Evolutionary conservation across 192 early-diverging fungal species (phyloP).

Genomic region (Mycoemilia scoparia): DNA sequence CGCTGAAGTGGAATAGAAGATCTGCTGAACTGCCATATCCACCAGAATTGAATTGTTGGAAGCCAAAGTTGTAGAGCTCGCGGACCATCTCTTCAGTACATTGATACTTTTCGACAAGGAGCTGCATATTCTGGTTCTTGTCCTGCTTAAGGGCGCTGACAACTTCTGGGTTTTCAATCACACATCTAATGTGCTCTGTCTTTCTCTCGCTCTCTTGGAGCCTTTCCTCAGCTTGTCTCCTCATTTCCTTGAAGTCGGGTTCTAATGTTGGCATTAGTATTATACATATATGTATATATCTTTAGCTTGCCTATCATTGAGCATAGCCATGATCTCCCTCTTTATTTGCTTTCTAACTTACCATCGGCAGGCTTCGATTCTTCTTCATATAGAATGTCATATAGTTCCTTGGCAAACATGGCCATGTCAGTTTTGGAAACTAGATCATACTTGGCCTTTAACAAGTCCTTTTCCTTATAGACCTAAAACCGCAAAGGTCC

Average conservation of each 20-base stretch:
- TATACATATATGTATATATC: too few relatives aligned
- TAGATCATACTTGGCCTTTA: conserved; percentile 79
- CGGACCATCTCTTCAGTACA: conserved; percentile 77
- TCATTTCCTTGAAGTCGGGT: conserved; percentile 53
- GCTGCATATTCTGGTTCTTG: conserved; percentile 81
- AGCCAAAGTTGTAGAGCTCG: conserved; percentile 71
- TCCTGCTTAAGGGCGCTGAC: conserved; percentile 79
- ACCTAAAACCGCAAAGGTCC: too few relatives aligned
- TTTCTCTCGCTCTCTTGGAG: conserved; percentile 57
- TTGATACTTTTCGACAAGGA: conserved; percentile 75
- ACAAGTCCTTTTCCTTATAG: conserved; percentile 54
- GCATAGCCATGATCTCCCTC: too few relatives aligned
- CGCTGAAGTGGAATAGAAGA: conserved; percentile 87
- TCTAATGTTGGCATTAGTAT: too few relatives aligned
- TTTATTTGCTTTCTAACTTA: too few relatives aligned
- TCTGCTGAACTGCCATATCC: conserved; percentile 81
- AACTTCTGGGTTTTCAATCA: conserved; percentile 83
- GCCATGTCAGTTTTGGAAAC: conserved; percentile 84
- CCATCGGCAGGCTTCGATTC: conserved; percentile 59
- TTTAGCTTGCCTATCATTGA: too few relatives aligned
- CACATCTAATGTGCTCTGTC: conserved; percentile 65
- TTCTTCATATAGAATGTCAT: conserved; percentile 59
- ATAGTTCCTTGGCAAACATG: conserved; percentile 72
- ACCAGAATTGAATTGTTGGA: conserved; percentile 85
- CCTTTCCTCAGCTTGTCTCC: conserved; percentile 52